phyloP scores from a whole-genome alignment of 2,329 filamentous ascomycete species.

The Neonectria sp. region DNA sequence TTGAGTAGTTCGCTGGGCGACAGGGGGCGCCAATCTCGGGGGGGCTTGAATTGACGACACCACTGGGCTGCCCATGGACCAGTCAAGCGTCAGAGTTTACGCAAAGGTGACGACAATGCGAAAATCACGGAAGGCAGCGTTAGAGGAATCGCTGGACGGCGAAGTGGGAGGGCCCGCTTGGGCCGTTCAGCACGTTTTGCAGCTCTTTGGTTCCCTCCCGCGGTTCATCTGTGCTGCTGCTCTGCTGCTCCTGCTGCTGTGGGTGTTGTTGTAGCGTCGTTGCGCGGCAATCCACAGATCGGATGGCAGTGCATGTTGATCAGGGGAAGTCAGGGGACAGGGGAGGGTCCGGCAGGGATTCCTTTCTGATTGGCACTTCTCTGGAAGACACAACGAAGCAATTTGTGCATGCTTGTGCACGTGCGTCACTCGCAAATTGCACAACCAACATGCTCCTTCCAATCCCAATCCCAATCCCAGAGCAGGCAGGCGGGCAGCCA shows the following conservation, averaged over 20 bases:
- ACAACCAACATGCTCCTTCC: conserved; percentile 1
- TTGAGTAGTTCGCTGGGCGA: conserved; percentile 36
- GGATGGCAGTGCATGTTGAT: conserved; percentile 45
- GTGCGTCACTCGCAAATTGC: background rate
- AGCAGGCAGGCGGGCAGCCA: background rate
- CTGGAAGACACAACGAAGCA: background rate
- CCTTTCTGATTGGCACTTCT: background rate
- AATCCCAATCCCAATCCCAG: background rate
- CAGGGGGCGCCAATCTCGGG: conserved; percentile 40
- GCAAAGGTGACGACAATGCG: background rate
- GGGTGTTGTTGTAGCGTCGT: conserved; percentile 16
- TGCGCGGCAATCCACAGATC: conserved; percentile 37
- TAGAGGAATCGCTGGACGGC: background rate
- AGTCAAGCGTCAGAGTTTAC: conserved; percentile 1
- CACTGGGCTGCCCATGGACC: background rate
- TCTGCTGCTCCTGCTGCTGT: conserved; percentile 25
- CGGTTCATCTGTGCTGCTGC: background rate
- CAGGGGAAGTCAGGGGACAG: conserved; percentile 29
- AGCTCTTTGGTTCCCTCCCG: conserved; percentile 21
- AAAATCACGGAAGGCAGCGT: conserved; percentile 1
- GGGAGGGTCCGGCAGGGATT: background rate
- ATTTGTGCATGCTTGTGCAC: conserved; percentile 9
- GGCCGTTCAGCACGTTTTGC: conserved; percentile 11
- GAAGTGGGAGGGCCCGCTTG: conserved; percentile 9
- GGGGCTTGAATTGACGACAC: conserved; percentile 27